These are phyloP conservation scores for Blastobotrys chiropterorum DNA, from an alignment of 805 yeast species.

Conservation along the genomic window DNA sequence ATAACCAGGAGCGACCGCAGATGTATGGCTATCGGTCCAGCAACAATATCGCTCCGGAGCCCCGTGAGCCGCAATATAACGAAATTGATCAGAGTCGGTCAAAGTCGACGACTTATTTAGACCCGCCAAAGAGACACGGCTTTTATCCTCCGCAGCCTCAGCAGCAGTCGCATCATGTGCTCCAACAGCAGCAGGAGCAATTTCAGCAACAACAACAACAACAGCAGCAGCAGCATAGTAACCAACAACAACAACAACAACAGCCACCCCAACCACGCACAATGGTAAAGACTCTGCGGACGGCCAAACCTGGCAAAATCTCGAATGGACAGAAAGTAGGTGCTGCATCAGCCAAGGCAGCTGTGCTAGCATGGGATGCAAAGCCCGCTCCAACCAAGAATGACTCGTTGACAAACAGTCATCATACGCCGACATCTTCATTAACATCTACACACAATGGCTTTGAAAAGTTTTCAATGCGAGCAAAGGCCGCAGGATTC, in stretches of 20 bases:
- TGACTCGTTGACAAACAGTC: conserved; percentile 5
- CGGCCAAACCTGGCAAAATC: conserved; percentile 16
- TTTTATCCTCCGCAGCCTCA: not conserved
- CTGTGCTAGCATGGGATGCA: conserved; percentile 21
- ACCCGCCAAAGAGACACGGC: not conserved
- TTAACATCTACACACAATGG: conserved; percentile 2
- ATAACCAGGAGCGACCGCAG: not conserved
- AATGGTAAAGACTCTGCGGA: conserved; percentile 21
- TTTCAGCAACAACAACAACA: conserved; percentile 1
- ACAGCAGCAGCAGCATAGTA: conserved; percentile 3
- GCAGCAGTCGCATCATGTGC: not conserved
- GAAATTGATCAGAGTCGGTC: not conserved
- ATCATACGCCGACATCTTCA: conserved; percentile 4
- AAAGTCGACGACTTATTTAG: not conserved
- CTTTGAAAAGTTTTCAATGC: conserved; percentile 9
- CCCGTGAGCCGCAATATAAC: not conserved
- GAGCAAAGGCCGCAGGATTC: conserved; percentile 14
- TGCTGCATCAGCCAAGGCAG: conserved; percentile 16
- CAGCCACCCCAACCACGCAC: conserved; percentile 3
- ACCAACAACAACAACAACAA: too few relatives aligned
- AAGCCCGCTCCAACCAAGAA: not conserved
- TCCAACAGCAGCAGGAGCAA: not conserved
- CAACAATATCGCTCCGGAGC: not conserved
- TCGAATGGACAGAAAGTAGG: conserved; percentile 7
- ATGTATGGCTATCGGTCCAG: not conserved